Conservation (phyloP, 176 grass and related monocot species). For the Cenchrus fungigraminus region DNA sequence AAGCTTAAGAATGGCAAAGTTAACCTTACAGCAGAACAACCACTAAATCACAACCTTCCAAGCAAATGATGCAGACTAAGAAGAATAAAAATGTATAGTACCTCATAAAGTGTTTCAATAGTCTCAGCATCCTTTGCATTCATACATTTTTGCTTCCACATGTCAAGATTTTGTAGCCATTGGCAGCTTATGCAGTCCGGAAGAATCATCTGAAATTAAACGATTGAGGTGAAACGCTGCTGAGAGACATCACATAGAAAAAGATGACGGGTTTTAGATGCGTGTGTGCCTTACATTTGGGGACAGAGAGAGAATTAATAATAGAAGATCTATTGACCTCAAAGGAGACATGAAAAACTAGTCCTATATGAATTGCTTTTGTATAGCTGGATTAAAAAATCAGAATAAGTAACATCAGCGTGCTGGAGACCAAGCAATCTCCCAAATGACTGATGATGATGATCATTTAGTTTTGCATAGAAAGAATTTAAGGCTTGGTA, state of each 20-base stretch:
- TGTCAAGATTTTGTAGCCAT: conserved; percentile 65
- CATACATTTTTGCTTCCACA: conserved; percentile 70
- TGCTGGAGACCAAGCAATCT: neutral
- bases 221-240: conserved; percentile 31
- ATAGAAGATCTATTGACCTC: neutral
- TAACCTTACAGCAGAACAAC: neutral
- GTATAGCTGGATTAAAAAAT: conserved; percentile 1
- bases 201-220: conserved; percentile 92
- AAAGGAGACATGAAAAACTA: neutral
- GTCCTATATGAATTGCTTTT: conserved; percentile 3
- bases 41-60: conserved; percentile 6
- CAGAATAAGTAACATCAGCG: conserved; percentile 1
- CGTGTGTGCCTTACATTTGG: too few species aligned
- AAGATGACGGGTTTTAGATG: neutral
- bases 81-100: conserved; percentile 48
- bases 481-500: conserved; percentile 18
- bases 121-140: conserved; percentile 60
- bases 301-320: neutral
- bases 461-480: conserved; percentile 26
- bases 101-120: conserved; percentile 84
- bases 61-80: conserved; percentile 7
- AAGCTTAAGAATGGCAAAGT: neutral
- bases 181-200: conserved; percentile 59
- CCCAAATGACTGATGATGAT: conserved; percentile 20
- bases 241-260: conserved; percentile 17